Conservation (phyloP, 148 eudicot species). For the Rhododendron mucronatum region DNA sequence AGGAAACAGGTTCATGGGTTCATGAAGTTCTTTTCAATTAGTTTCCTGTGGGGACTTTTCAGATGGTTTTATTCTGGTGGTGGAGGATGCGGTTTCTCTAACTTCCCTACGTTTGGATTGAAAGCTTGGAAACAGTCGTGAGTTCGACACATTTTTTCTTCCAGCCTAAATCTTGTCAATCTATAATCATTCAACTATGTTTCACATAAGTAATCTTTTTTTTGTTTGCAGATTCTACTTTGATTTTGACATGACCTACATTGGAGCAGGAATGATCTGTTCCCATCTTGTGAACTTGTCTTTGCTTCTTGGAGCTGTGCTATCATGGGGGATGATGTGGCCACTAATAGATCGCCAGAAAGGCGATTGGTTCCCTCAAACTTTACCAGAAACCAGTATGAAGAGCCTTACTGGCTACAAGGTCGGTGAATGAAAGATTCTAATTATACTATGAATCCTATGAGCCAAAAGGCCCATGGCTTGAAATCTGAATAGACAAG, state of each 20-base stretch:
- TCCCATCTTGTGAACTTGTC: slow-evolving; percentile 69
- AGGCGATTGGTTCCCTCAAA: slow-evolving; percentile 62
- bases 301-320: slow-evolving; percentile 60
- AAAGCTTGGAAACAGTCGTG: slow-evolving; percentile 70
- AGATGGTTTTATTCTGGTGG: slow-evolving; percentile 84
- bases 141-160: slow-evolving; percentile 11
- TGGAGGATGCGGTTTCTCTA: slow-evolving; percentile 53
- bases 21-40: slow-evolving; percentile 53
- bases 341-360: slow-evolving; percentile 46
- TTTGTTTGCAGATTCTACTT: slow-evolving; percentile 58
- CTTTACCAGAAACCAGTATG: slow-evolving; percentile 65
- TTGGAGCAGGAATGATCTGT: slow-evolving; percentile 90
- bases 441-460: not conserved
- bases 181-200: not conserved
- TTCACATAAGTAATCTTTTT: slow-evolving; percentile 12
- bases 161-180: not conserved
- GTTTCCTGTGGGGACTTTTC: slow-evolving; percentile 76
- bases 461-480: not conserved
- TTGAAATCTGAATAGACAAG: not conserved
- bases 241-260: slow-evolving; percentile 72
- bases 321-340: slow-evolving; percentile 84
- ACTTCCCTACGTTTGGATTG: slow-evolving; percentile 79
- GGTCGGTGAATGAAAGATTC: slow-evolving; percentile 31
- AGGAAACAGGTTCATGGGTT: slow-evolving; percentile 81
- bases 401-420: slow-evolving; percentile 75